A percentile compares a stretch with the other conserved stretches of the same genome.
Evolutionary conservation across 495 filamentous ascomycete genomes (phyloP).

Genomic region (Daldinia loculata): DNA sequence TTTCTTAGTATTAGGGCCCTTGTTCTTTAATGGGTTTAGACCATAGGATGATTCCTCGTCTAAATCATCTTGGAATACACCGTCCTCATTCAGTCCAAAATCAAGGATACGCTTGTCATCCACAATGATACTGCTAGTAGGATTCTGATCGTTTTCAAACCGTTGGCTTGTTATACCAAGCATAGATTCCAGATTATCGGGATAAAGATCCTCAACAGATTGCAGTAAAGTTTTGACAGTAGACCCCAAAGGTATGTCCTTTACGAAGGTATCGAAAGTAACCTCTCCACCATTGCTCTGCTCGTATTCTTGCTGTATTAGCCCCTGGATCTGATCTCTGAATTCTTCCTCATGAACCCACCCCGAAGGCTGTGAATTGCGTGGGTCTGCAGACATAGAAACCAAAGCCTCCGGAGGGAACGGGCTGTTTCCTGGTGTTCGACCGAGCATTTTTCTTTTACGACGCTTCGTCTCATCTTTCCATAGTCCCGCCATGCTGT

Average conservation of each 20-base stretch:
- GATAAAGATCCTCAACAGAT: constrained; percentile 86
- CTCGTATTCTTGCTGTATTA: constrained; percentile 69
- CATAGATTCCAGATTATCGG: constrained; percentile 67
- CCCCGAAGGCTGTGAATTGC: constrained; percentile 70
- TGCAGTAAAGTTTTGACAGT: constrained; percentile 77
- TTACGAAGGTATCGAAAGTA: constrained; percentile 71
- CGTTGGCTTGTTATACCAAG: constrained; percentile 49
- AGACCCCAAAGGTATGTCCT: constrained; percentile 59
- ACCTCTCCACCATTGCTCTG: constrained; percentile 57
- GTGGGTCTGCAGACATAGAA: constrained; percentile 83
- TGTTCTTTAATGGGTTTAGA: constrained; percentile 10
- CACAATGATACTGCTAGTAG: constrained; percentile 51
- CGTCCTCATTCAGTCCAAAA: constrained; percentile 48
- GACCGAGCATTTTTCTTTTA: constrained; percentile 70
- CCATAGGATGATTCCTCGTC: constrained; percentile 59
- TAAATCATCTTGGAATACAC: constrained; percentile 59
- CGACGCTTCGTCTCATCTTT: constrained; percentile 85
- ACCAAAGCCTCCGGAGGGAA: constrained; percentile 82
- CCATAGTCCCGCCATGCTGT: constrained; percentile 95
- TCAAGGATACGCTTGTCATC: constrained; percentile 57
- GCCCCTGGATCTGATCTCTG: constrained; percentile 64
- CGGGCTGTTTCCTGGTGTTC: constrained; percentile 70
- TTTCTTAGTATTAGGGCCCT: not conserved
- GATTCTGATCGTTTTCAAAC: constrained; percentile 37
- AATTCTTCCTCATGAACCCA: constrained; percentile 96